Evolutionary conservation across 2,329 filamentous ascomycete genomes (phyloP), one percentile per base, ranked within the genome.

Genomic region (Amylocarpus encephaloides): DNA sequence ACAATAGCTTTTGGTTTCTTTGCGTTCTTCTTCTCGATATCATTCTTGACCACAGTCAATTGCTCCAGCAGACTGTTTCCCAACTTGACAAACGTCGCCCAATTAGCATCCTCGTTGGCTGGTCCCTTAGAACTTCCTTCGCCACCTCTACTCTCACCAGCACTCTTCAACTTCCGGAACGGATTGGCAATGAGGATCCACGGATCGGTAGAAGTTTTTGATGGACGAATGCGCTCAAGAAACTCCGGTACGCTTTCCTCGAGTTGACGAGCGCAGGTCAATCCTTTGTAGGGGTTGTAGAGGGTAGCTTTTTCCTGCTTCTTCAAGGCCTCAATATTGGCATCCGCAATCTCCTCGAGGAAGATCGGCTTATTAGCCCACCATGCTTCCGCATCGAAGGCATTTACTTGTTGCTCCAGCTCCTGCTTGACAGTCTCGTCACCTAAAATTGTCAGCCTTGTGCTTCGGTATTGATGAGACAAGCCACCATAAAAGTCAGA

Each of bases 101-200:
- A 55, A 11, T 62, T 41, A 18, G 43, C 52, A 6, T 57, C 48
- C 29, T 63, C 59, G 13, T 58, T 53, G 12, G 50, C 51, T n/a
- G 60, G 62, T 6, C 49, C 61, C 40, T 66, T 62, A 6, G 43
- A 36, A 3, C 64, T 62, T 53, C 71, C n/a, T 16, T 45, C 46
- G 2, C 49, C 71, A 6, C n/a, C 41, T 12, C 35, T 18, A 22
- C 44, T 35, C n/a, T 36, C 46, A 30, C 52, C 15, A 22, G 52
- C 41, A 6, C 18, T 15, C 5, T 35, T 40, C 33, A 46, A 53
- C 34, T 60, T 60, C 5, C 53, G 51, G 60, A 77, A 76, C 0
- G 84, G 85, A 64, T 88, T 88, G 46, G 75, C 77, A 38, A 86
- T 78, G 71, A 78, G 89, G 43, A 95, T 88, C 85, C 87, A 93